Base-by-base conservation (phyloP, 805 yeast species). In the Ogataea methanolica region DNA sequence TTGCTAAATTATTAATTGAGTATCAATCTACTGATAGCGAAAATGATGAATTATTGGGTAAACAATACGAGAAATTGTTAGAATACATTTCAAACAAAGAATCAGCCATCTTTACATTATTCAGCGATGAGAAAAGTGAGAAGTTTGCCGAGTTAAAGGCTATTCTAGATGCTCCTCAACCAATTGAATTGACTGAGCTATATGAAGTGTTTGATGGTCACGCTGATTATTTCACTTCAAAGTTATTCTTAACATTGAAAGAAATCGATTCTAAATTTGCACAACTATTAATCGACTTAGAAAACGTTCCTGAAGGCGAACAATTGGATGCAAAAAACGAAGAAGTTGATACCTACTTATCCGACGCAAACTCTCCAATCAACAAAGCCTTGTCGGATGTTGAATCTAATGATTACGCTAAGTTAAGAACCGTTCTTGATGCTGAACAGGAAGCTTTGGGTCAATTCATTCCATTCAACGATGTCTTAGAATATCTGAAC, bases 141-240 rank as follows among this genome's bases (percentile, higher is more conserved):
- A 57, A 52, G 36, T 60, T 51, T 36, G 31, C 43, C 21, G 48
- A 51, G 11, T 51, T 61, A 21, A 54, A 59, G 41, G 43, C 45
- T 33, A 52, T 63, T 29, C 44, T 60, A 31, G 53, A 54, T 33
- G 48, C 52, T 36, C 63, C 64, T 22, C 47, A 55, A 49, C 65
- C 64, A 36, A 60, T 61, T 43, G 58, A 55, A 43, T 47, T 61
- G 16, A 22, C 43, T 31, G 65, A 61, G 44, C 38, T 61, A n/a
- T 57, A 55, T 44, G 62, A 60, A 45, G 45, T 58, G 15, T 57
- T 60, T 23, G 60, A 59, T 38, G 46, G 44, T 34, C 54, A 52
- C 43, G 54, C 58, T 21, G 62, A 61, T 45, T 59, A 56, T 43
- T 55, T 53, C 38, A 35, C 41, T 1, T 50, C 56, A 33, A 46